phyloP scores from a whole-genome alignment of 2,329 filamentous ascomycete genomes.

The Aspergillus amoenus region DNA sequence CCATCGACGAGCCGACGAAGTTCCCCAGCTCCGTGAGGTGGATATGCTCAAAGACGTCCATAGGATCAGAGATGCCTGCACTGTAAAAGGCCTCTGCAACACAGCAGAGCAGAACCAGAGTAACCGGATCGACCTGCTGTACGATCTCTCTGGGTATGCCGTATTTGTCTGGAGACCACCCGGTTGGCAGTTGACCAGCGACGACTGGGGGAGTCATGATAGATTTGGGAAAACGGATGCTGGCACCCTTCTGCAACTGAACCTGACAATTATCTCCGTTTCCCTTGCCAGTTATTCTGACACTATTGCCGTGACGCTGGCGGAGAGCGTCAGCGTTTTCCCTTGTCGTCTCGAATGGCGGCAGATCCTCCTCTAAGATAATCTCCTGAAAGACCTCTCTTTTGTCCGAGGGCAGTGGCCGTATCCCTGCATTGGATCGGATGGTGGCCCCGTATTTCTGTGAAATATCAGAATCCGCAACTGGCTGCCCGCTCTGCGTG shows the following conservation, averaged over 20 bases:
- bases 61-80: slow-evolving; percentile 93
- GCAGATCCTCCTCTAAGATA: slow-evolving; percentile 89
- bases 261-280: slow-evolving; percentile 55
- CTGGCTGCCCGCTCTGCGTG: neutral
- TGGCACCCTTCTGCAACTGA: slow-evolving; percentile 89
- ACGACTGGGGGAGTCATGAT: slow-evolving; percentile 46
- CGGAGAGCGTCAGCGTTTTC: neutral
- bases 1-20: slow-evolving; percentile 93
- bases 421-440: slow-evolving; percentile 89
- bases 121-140: slow-evolving; percentile 89
- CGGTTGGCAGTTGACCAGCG: slow-evolving; percentile 88
- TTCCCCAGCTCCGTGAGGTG: slow-evolving; percentile 95
- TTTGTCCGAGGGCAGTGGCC: slow-evolving; percentile 90
- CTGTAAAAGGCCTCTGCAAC: slow-evolving; percentile 84
- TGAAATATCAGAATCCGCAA: neutral
- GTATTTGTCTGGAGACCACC: slow-evolving; percentile 92
- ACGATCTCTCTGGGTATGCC: slow-evolving; percentile 95
- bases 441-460: slow-evolving; percentile 47
- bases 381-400: slow-evolving; percentile 96
- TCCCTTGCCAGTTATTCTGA: neutral
- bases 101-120: slow-evolving; percentile 87
- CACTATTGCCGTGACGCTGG: neutral
- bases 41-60: slow-evolving; percentile 98
- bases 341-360: slow-evolving; percentile 61
- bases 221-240: slow-evolving; percentile 52